Evolutionary conservation across 2,329 filamentous ascomycete genomes (phyloP), one percentile per base, ranked within the genome.

Genomic region (Monilinia fructigena): DNA sequence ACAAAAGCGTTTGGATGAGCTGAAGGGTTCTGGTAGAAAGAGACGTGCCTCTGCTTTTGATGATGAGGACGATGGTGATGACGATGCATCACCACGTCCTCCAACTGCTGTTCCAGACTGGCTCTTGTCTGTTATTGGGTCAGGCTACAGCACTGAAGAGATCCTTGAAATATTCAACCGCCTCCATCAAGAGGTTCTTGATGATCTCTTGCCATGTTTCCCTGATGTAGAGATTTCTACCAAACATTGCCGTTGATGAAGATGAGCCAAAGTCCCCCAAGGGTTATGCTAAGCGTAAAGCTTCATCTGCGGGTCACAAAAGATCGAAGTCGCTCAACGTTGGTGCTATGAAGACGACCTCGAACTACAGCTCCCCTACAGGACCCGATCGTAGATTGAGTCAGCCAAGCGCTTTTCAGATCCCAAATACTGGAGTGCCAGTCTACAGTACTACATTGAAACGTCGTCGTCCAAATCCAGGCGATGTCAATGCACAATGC

Each of bases 1-100:
- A 74, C 81, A 86, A 72, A 81, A 83, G 71, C 82, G 86, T 5
- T 77, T 86, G 10, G 80, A 82, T 68, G 78, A 79, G 61, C 75
- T 77, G 3, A 72, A 68, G 50, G 69, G 69, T 26, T 54, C 54
- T 4, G 72, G 71, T 18, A 68, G 71, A 45, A 76, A 75, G 70
- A 68, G 74, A 66, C 70, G 68, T 66, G 69, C 67, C 28, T 47
- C 72, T 63, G 45, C 70, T 23, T 69, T 73, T 56, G 74, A 69
- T 64, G 68, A 70, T 5, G 68, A 72, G 14, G 65, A 68, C 4
- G 66, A 67, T 45, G 72, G 73, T 31, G 72, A 72, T 28, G 74
- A 74, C 18, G 73, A 72, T 58, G 45, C 58, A 35, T 59, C 38
- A 12, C 56, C 68, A 11, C 66, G 72, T 20, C 75, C 75, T 52